Evolutionary conservation across 2,329 filamentous ascomycete genomes (phyloP).

Genomic region (Hypoxylon sp.): DNA sequence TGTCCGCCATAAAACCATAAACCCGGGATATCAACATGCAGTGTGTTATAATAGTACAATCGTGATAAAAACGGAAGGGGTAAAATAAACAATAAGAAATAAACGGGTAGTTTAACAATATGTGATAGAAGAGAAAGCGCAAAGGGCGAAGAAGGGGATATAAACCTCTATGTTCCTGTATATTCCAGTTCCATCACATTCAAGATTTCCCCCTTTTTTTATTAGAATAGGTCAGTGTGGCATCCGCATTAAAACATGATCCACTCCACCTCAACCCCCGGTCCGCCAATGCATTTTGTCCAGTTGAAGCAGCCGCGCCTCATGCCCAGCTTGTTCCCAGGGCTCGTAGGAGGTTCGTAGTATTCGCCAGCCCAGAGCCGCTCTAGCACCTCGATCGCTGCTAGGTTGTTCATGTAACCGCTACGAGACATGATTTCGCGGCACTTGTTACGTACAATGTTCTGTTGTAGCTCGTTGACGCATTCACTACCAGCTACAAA

Average conservation of each 20-base stretch:
- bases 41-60: slow-evolving; percentile 42
- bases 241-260: slow-evolving; percentile 71
- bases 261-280: slow-evolving; percentile 73
- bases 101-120: slow-evolving; percentile 29
- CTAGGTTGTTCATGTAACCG: slow-evolving; percentile 94
- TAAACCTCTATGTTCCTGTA: slow-evolving; percentile 38
- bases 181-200: slow-evolving; percentile 32
- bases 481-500: slow-evolving; percentile 94
- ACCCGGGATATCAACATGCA: slow-evolving; percentile 39
- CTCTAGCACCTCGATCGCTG: slow-evolving; percentile 87
- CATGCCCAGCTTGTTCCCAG: slow-evolving; percentile 55
- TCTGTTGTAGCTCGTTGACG: slow-evolving; percentile 83
- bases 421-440: slow-evolving; percentile 88
- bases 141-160: slow-evolving; percentile 9
- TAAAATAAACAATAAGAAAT: slow-evolving; percentile 23
- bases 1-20: slow-evolving; percentile 44
- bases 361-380: slow-evolving; percentile 79
- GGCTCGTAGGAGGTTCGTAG: slow-evolving; percentile 56
- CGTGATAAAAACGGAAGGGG: slow-evolving; percentile 18
- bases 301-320: slow-evolving; percentile 70
- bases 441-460: slow-evolving; percentile 84
- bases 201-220: slow-evolving; percentile 40
- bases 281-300: slow-evolving; percentile 70
- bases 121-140: slow-evolving; percentile 25
- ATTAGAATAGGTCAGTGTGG: slow-evolving; percentile 27